Evolutionary conservation across 2,329 filamentous ascomycete species (phyloP).

Genomic region (Penicillium concentricum): DNA sequence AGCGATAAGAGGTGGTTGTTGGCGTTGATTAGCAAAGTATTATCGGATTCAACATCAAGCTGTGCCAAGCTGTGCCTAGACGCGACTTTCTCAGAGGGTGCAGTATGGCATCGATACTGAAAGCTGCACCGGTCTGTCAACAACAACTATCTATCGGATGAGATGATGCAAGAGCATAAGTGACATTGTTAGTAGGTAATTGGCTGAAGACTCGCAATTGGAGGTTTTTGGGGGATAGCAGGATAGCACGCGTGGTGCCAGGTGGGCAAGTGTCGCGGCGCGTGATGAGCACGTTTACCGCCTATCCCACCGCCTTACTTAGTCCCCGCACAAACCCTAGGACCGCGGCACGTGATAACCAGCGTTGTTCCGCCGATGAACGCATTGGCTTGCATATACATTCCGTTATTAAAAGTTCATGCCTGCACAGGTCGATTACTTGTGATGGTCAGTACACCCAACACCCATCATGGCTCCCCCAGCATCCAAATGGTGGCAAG

Average conservation of each 20-base stretch:
- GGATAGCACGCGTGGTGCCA: background rate
- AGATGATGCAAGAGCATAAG: background rate
- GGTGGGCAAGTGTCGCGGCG: background rate
- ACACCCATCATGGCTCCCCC: conserved; percentile 12
- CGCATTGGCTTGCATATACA: conserved; percentile 20
- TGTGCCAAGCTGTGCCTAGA: background rate
- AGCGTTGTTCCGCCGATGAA: conserved; percentile 23
- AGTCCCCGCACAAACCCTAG: background rate
- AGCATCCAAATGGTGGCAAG: conserved; percentile 20
- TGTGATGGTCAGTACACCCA: conserved; percentile 11
- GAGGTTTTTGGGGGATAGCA: background rate
- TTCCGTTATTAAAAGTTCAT: conserved; percentile 15
- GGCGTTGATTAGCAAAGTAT: background rate
- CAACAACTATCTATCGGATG: conserved; percentile 9
- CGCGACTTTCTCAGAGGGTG: background rate
- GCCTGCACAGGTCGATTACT: background rate
- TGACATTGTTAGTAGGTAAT: background rate
- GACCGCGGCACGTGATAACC: conserved; percentile 20
- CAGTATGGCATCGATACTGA: background rate
- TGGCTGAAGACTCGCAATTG: background rate
- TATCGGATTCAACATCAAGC: background rate
- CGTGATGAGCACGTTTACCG: background rate
- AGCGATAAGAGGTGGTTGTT: background rate
- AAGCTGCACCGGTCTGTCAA: background rate
- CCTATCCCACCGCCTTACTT: background rate